Evolutionary conservation across 2,329 filamentous ascomycete genomes (phyloP), one percentile per base, ranked within the genome.

Genomic region (Beauveria bassiana): DNA sequence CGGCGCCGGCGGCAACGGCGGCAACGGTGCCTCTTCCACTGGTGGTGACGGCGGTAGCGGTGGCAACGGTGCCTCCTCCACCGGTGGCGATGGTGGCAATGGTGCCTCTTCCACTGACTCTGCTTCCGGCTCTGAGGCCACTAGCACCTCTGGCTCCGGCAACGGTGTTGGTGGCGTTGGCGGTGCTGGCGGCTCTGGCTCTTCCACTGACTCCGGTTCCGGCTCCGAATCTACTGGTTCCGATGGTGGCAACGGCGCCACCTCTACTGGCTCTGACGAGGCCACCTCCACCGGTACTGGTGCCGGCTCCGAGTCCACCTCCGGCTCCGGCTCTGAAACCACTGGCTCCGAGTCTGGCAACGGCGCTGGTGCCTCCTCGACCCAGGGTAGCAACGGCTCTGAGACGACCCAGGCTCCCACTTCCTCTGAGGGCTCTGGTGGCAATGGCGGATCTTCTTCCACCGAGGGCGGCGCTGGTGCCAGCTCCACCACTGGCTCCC

Each of bases 331-430:
- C n/a, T 38, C 50, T 18, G 47, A 26, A 66, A 64, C 53, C 26
- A 63, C 66, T 63, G 62, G 73, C 69, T 49, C 34, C 12, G 34
- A 38, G 34, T 38, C 71, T 65, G 46, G 63, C 55, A 56, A 64
- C 57, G 64, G 64, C 53, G 62, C 64, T 22, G 53, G 54, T 26
- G 64, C 62, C 56, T 47, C 57, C 31, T 62, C 64, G 26, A 64
- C 61, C n/a, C 63, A 62, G 54, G 59, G 63, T 50, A 62, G 59
- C 43, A 62, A 56, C 59, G 55, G 64, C 43, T 61, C 59, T 59
- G 49, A 63, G 45, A 61, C 62, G 50, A 63, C 58, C 9, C 34
- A 42, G 52, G 52, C 52, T 43, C 60, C 59, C 58, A 43, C 63
- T 42, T 62, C 62, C 45, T 61, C 58, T 58, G 64, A 59, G 52